Evolutionary conservation across 2,329 filamentous ascomycete genomes (phyloP), one percentile per base, ranked within the genome.

Genomic region (Xylaria sp.): DNA sequence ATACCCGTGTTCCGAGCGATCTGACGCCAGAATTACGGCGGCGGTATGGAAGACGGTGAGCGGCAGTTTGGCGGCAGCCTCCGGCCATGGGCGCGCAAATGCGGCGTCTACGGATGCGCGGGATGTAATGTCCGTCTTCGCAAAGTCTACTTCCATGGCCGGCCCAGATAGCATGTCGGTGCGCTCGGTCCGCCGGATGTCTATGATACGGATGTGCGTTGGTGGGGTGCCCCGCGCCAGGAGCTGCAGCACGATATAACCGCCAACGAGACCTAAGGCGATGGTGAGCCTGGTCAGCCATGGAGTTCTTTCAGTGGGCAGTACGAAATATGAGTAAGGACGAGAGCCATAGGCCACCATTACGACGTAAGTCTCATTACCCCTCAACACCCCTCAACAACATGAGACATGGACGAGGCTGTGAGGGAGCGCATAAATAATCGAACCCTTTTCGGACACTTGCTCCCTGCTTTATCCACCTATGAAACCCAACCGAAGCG

Each of bases 21-120:
- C 85, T 17, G 79, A 80, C 0, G 84, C 81, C 11, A 84, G 78
- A 65, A 88, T 87, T 5, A 82, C 79, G 0, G 86, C 86, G 2
- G 85, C 86, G 0, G 83, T 87, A 76, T 88, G 86, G 71, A 85
- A 87, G 15, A 88, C 85, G 0, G 85, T 87, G 27, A 88, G 75
- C 1, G 86, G 85, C 3, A 83, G 77, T 4, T 74, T 53, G 5
- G 81, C 77, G 1, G 74, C 73, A 2, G 74, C 55, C 2, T 80
- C 33, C 2, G 67, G 77, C 86, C 86, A 88, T 5, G 81, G 78
- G 25, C 77, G 76, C 5, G 77, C 73, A 63, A 88, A 87, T 17
- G 85, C 84, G 0, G 76, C 77, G 6, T 75, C 66, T 0, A 84
- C 82, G 1, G 80, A 81, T 3, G 76, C 68, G 22, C 76, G 73